Evolutionary conservation across 176 grass and related monocot species (phyloP).

Genomic region (Musa itinerans): DNA sequence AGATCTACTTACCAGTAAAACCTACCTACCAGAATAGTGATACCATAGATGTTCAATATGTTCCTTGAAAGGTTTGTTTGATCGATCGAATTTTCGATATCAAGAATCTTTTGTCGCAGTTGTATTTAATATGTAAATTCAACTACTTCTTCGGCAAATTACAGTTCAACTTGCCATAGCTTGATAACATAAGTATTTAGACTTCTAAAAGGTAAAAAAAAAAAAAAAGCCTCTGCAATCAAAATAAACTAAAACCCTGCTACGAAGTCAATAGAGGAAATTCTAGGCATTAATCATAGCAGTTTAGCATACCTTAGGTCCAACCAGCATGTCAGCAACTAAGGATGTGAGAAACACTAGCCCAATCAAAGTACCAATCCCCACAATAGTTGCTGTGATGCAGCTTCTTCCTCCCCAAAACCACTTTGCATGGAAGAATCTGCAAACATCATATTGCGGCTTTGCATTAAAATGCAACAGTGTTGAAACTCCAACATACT

Average conservation of each 20-base stretch:
- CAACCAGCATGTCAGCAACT: slow-evolving; percentile 46
- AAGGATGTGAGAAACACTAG: slow-evolving; percentile 47
- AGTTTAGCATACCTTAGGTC: slow-evolving; percentile 27
- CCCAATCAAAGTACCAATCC: slow-evolving; percentile 46
- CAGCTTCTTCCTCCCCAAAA: slow-evolving; percentile 32
- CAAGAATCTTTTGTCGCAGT: too few relatives aligned
- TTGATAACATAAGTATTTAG: neutral
- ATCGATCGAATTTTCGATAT: too few relatives aligned
- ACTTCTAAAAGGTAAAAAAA: neutral
- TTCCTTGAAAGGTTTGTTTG: too few relatives aligned
- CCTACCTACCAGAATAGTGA: too few relatives aligned
- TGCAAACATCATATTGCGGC: slow-evolving; percentile 18
- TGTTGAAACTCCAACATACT: slow-evolving; percentile 36
- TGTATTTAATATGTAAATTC: too few relatives aligned
- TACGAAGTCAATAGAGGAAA: neutral
- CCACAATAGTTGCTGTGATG: slow-evolving; percentile 44
- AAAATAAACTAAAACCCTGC: neutral
- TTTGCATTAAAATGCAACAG: slow-evolving; percentile 47
- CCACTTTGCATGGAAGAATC: slow-evolving; percentile 41
- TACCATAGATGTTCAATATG: too few relatives aligned
- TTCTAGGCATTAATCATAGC: neutral
- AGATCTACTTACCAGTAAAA: too few relatives aligned
- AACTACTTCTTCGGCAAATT: too few relatives aligned
- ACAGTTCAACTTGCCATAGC: too few relatives aligned
- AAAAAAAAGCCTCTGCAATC: neutral